Percentiles rank a stretch among this genome's conserved stretches.
Conservation (phyloP, 768 basidiomycete genomes). For the Auriscalpium orientale region DNA sequence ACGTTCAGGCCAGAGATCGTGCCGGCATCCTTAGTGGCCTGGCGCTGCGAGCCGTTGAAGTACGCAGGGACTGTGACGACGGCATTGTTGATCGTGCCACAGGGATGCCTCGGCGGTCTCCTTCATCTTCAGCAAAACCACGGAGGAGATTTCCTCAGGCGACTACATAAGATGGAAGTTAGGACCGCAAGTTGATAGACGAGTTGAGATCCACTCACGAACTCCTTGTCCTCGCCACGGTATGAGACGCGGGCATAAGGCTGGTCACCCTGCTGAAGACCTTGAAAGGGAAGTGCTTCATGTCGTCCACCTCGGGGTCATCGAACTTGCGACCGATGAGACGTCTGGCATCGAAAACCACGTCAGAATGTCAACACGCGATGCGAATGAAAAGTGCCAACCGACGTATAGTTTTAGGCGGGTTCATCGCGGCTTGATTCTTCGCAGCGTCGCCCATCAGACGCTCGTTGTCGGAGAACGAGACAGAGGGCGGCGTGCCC, state of each 20-base stretch:
- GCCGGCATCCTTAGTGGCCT: too few species aligned
- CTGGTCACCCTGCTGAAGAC: constrained; percentile 81
- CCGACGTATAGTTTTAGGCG: constrained; percentile 65
- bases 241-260: constrained; percentile 87
- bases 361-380: constrained; percentile 26
- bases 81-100: too few species aligned
- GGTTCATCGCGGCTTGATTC: constrained; percentile 99
- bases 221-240: constrained; percentile 89
- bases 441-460: constrained; percentile 99
- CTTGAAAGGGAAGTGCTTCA: constrained; percentile 92
- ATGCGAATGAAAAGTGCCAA: neutral
- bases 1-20: constrained; percentile 91
- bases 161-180: constrained; percentile 51
- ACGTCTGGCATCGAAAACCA: constrained; percentile 97
- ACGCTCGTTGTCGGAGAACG: constrained; percentile 92
- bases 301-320: constrained; percentile 80
- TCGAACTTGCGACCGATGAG: constrained; percentile 90
- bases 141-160: constrained; percentile 97
- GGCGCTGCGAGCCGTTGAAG: too few species aligned
- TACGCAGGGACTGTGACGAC: too few species aligned
- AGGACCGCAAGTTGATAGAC: neutral
- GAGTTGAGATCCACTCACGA: constrained; percentile 43
- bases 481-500: constrained; percentile 92
- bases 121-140: too few species aligned
- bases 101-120: too few species aligned